Base-by-base conservation (phyloP, 31 red algal species). In the Porphyra umbilicalis region DNA sequence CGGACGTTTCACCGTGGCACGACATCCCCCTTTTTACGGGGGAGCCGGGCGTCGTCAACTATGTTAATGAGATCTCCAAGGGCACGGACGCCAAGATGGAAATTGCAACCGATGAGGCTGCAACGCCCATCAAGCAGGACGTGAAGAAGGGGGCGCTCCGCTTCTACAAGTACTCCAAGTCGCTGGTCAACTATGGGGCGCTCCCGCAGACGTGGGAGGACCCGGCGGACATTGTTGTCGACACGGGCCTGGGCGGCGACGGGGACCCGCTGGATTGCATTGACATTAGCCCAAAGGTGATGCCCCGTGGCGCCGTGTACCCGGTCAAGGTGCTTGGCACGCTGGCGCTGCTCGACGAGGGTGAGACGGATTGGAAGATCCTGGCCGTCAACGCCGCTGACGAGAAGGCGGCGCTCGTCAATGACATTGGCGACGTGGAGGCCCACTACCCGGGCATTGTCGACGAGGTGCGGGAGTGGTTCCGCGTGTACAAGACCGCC, bases 121-220 rank as follows among this genome's bases (percentile, higher is more conserved):
- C 37, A 13, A 96, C 86, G n/a, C 97, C 97, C 37, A 94, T 99
- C 18, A 94, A 94, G 81, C 97, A 99, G 88, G 97, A 99, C 79
- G 89, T 92, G 34, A 99, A 99, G 88, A 99, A 99, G 68, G 93
- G 94, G 11, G 85, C 39, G 68, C 90, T 94, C 16, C 83, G 90
- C 30, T 86, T 89, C 44, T 99, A 96, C 83, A 89, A 94, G 81
- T 96, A 96, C 75, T 90, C 92, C 76, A 84, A 84, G 18, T 92
- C 88, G 37, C 81, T 99, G 33, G 79, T 96, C 75, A 99, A 99
- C 77, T 99, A 99, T 46, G 97, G 97, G 29, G 89, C 91, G 15
- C 82, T 99, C 16, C 97, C 97, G 35, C 97, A 99, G 75, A 99
- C 97, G 35, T 99, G 97, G 97, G 97, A 99, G 87, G 94, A 99